A percentile compares a stretch with the other conserved stretches of the same genome.
phyloP scores from a whole-genome alignment of 768 basidiomycete genomes.

The Gymnopilus dilepis region DNA sequence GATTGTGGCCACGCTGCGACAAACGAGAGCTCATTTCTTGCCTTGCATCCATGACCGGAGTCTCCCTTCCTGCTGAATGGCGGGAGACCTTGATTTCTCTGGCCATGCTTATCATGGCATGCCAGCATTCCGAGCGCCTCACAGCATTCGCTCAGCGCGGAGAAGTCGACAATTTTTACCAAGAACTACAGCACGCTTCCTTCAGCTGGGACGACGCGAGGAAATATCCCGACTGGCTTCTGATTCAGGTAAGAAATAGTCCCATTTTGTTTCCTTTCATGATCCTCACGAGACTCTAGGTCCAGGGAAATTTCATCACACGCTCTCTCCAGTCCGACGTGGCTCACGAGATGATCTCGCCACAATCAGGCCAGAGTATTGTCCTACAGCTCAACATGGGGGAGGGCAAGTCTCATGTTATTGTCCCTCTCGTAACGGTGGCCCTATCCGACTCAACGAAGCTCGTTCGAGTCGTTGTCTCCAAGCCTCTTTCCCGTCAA shows the following conservation, averaged over 20 bases:
- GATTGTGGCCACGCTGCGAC: slow-evolving; percentile 45
- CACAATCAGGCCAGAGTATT: slow-evolving; percentile 39
- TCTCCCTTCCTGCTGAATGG: slow-evolving; percentile 33
- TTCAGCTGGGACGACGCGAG: slow-evolving; percentile 20
- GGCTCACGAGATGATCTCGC: slow-evolving; percentile 52
- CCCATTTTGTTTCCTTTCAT: slow-evolving; percentile 9
- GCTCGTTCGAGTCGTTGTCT: slow-evolving; percentile 53
- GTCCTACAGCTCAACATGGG: slow-evolving; percentile 62
- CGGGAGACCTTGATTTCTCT: slow-evolving; percentile 31
- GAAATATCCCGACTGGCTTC: slow-evolving; percentile 44
- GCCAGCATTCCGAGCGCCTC: slow-evolving; percentile 45
- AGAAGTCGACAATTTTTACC: slow-evolving; percentile 36
- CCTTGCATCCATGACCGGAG: slow-evolving; percentile 32
- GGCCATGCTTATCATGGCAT: slow-evolving; percentile 33
- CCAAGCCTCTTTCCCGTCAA: slow-evolving; percentile 51
- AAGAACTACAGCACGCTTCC: slow-evolving; percentile 30
- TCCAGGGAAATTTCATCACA: slow-evolving; percentile 48
- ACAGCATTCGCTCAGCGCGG: slow-evolving; percentile 22
- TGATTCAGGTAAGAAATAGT: slow-evolving; percentile 44
- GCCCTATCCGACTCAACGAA: slow-evolving; percentile 47
- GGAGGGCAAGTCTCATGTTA: slow-evolving; percentile 59
- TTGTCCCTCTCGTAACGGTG: slow-evolving; percentile 49
- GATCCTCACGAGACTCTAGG: slow-evolving; percentile 30
- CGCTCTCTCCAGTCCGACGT: slow-evolving; percentile 48
- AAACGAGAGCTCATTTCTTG: slow-evolving; percentile 32